phyloP scores from a whole-genome alignment of 441 rosid species.

The Erodium texanum region DNA sequence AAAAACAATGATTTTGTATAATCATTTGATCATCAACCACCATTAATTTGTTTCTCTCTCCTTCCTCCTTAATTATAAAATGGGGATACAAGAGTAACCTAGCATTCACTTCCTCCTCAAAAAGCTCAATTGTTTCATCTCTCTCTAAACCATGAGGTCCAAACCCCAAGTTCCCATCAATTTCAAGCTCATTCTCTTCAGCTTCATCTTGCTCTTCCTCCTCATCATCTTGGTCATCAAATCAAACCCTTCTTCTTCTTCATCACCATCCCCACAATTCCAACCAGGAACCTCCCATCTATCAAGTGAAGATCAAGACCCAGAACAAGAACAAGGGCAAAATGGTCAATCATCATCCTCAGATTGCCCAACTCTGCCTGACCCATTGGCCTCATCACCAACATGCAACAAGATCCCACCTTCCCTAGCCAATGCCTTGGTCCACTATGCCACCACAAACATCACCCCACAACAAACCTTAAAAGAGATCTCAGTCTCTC shows the following conservation, averaged over 20 bases:
- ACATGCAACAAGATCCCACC: conserved; percentile 51
- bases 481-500: conserved; percentile 55
- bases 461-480: conserved; percentile 75
- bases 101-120: background rate
- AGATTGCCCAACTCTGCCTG: conserved; percentile 26
- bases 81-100: background rate
- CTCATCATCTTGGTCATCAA: conserved; percentile 44
- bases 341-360: conserved; percentile 10
- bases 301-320: background rate
- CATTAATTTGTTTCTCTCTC: conserved; percentile 4
- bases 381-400: conserved; percentile 1
- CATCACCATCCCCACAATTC: conserved; percentile 8
- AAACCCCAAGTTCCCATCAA: conserved; percentile 39
- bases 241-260: conserved; percentile 45
- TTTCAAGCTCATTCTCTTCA: conserved; percentile 44
- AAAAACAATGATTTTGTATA: background rate
- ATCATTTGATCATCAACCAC: background rate
- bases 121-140: background rate
- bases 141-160: conserved; percentile 43
- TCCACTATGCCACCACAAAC: conserved; percentile 65
- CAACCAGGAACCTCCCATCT: background rate
- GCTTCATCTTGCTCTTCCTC: conserved; percentile 49
- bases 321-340: conserved; percentile 6
- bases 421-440: conserved; percentile 50
- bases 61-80: too few species aligned